Evolutionary conservation across 176 grass and related monocot genomes (phyloP).

Genomic region (Avena atlantica): DNA sequence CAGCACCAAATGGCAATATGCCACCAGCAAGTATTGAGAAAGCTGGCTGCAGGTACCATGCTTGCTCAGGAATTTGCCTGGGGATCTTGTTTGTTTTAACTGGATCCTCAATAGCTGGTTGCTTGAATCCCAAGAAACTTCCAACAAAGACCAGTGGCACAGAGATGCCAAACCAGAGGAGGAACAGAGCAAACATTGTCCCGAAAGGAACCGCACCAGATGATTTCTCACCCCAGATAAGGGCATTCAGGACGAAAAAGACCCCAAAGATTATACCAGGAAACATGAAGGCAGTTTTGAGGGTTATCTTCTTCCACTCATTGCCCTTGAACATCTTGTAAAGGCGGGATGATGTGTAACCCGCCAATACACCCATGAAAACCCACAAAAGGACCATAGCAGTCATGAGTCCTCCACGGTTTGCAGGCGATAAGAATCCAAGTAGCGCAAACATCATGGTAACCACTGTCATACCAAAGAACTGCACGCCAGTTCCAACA

Average conservation of each 20-base stretch:
- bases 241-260: conserved; percentile 77
- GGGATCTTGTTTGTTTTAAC: conserved; percentile 85
- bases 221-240: conserved; percentile 88
- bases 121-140: conserved; percentile 82
- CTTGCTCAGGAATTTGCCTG: conserved; percentile 77
- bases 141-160: conserved; percentile 80
- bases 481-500: conserved; percentile 82
- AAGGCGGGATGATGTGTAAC: conserved; percentile 73
- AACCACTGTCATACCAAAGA: conserved; percentile 78
- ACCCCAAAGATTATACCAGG: conserved; percentile 73
- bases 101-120: conserved; percentile 72
- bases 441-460: conserved; percentile 84
- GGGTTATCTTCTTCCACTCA: conserved; percentile 82
- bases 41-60: conserved; percentile 76
- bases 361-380: conserved; percentile 78
- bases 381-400: conserved; percentile 87
- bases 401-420: conserved; percentile 75
- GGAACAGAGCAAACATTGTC: conserved; percentile 79
- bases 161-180: conserved; percentile 83
- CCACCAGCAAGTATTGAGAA: conserved; percentile 76
- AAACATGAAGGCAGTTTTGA: conserved; percentile 87
- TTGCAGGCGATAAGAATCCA: conserved; percentile 80
- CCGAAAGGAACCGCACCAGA: conserved; percentile 84
- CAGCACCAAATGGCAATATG: conserved; percentile 73
- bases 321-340: conserved; percentile 90